Conservation (phyloP, 2,329 filamentous ascomycete genomes). For the Penicillium sp. region DNA sequence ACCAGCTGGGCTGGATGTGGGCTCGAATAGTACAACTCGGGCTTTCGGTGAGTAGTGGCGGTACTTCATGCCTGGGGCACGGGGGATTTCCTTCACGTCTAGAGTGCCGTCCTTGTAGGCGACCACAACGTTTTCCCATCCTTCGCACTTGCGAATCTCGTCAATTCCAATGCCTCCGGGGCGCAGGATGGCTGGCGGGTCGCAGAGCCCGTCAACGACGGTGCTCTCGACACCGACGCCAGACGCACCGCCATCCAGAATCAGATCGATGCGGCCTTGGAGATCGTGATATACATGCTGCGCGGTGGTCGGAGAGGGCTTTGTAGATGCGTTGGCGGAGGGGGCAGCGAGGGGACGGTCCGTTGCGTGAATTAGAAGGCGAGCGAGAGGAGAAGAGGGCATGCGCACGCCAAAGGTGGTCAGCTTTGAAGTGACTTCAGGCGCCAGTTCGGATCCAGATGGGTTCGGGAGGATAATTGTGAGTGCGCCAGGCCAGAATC, state of each 20-base stretch:
- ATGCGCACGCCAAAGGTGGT: slow-evolving; percentile 86
- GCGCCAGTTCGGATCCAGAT: slow-evolving; percentile 68
- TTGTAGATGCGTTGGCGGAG: slow-evolving; percentile 91
- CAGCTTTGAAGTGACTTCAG: slow-evolving; percentile 88
- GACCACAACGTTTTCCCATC: slow-evolving; percentile 77
- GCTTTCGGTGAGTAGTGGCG: slow-evolving; percentile 95
- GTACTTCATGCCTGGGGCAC: slow-evolving; percentile 98
- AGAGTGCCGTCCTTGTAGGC: slow-evolving; percentile 78
- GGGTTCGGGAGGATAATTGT: slow-evolving; percentile 86
- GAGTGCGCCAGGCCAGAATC: slow-evolving; percentile 92
- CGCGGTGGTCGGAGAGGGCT: slow-evolving; percentile 87
- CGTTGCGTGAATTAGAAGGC: slow-evolving; percentile 79
- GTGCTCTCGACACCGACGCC: slow-evolving; percentile 93
- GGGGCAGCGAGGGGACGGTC: slow-evolving; percentile 83
- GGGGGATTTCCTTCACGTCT: slow-evolving; percentile 64
- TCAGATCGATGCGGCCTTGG: slow-evolving; percentile 75
- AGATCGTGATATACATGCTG: slow-evolving; percentile 88
- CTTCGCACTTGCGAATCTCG: slow-evolving; percentile 69
- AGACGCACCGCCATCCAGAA: slow-evolving; percentile 86
- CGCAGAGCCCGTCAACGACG: slow-evolving; percentile 84
- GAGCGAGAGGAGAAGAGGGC: slow-evolving; percentile 80
- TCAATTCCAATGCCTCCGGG: slow-evolving; percentile 87
- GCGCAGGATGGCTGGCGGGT: slow-evolving; percentile 77
- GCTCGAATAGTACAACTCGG: slow-evolving; percentile 78
- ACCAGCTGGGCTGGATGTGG: slow-evolving; percentile 38